Evolutionary conservation across 345 rosid species (phyloP), one percentile per base, ranked within the genome.

Genomic region (Eutrema japonicum): DNA sequence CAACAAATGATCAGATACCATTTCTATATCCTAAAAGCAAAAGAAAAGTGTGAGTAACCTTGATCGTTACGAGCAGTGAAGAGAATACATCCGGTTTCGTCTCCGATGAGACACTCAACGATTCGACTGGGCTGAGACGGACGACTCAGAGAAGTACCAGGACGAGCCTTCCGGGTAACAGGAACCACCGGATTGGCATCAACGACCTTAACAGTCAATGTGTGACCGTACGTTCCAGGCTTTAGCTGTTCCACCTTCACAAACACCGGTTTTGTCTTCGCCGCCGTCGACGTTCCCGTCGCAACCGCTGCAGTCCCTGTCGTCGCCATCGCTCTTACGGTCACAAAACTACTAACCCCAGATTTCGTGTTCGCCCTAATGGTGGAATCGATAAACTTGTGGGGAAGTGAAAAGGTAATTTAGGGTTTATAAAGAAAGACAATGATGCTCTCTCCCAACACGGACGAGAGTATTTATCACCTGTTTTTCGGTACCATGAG

Each of bases 31-130:
- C 43, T 53, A 26, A 32, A 38, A 52, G 5, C 40, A 35, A 61
- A 26, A 42, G 18, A 36, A 27, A 47, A 71, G 4, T 8, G 18
- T 8, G 27, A 56, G 36, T 75, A 4, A 88, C 97, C 97, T 86
- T 91, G 95, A 3, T 89, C 95, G 71, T 89, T 87, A 32, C 97
- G 90, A 36, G 97, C 97, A n/a, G 97, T 91, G 89, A 91, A 91
- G 72, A 85, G 75, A 71, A 91, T 89, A 71, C 83, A 67, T 33
- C 83, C 97, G 6, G 95, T 87, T 32, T 87, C 89, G 38, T 91
- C 97, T 11, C 97, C 95, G 45, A 91, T 80, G 16, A 91, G 83
- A 75, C 95, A 89, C 83, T 91, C 97, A n/a, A 84, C 84, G 50
- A 91, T 89, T 47, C 85, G 86, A 32, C 84, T 54, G 0, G 92